Percentiles rank a stretch among this genome's conserved stretches.
Conservation (phyloP, 1,284 basidiomycete genomes). For the Trametes sp. region DNA sequence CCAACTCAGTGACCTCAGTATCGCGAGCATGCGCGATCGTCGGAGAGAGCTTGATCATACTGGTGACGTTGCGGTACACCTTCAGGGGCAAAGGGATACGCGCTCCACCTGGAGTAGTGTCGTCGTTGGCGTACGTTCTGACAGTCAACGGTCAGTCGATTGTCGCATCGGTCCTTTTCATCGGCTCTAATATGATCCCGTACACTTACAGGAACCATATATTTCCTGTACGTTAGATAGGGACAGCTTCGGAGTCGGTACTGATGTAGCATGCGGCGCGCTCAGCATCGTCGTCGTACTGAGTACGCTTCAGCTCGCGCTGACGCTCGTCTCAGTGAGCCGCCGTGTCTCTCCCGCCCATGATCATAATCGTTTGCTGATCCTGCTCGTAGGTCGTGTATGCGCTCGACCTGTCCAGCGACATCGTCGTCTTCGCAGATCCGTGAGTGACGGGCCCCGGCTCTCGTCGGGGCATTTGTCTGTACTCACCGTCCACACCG, state of each 20-base stretch:
- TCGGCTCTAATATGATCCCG: no score
- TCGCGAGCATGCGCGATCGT: conserved; percentile 11
- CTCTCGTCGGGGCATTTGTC: background rate
- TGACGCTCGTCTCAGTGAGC: background rate
- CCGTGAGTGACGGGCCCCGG: conserved; percentile 1
- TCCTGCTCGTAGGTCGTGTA: background rate
- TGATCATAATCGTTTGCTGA: background rate
- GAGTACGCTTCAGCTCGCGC: background rate
- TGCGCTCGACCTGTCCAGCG: conserved; percentile 3
- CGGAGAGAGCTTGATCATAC: conserved; percentile 1
- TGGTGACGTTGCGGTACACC: conserved; percentile 2
- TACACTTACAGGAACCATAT: background rate
- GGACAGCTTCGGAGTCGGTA: no score
- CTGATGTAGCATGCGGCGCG: background rate
- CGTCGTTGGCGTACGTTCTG: no score
- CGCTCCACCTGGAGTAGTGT: no score
- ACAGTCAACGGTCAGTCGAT: no score
- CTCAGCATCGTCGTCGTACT: background rate
- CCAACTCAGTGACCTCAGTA: background rate
- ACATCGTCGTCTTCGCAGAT: conserved; percentile 8
- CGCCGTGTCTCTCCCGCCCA: background rate
- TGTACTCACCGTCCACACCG: no score
- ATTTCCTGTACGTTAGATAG: background rate
- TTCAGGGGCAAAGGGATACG: background rate
- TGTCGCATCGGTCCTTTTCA: no score